Evolutionary conservation across 2,329 filamentous ascomycete species (phyloP).

Genomic region (Stachybotrys chartarum): DNA sequence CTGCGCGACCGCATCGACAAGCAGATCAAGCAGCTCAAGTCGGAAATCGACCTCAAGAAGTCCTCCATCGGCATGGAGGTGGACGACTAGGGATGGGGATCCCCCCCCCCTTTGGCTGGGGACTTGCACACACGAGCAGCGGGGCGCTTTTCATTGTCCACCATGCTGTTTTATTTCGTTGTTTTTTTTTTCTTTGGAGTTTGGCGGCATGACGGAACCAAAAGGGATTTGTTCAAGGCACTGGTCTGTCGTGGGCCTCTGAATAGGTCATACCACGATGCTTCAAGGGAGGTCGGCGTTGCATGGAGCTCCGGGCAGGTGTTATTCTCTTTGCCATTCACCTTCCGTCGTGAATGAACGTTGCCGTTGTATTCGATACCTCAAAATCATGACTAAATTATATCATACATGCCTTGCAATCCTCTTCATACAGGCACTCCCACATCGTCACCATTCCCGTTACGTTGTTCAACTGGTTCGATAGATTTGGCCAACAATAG

Average conservation of each 20-base stretch:
- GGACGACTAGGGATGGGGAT: constrained; percentile 26
- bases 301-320: not conserved
- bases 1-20: constrained; percentile 41
- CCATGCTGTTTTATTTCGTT: no score
- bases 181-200: no score
- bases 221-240: no score
- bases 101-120: no score
- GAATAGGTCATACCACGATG: not conserved
- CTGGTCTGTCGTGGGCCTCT: not conserved
- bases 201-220: no score
- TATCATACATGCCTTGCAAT: not conserved
- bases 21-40: constrained; percentile 40
- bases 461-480: no score
- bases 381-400: not conserved
- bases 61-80: constrained; percentile 33
- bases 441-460: no score
- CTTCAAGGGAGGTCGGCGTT: not conserved
- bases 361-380: not conserved
- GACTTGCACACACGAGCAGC: not conserved
- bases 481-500: no score
- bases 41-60: constrained; percentile 37
- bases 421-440: not conserved
- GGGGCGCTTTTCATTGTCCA: no score
- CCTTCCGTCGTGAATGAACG: not conserved
- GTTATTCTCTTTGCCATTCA: not conserved